Base-by-base conservation (phyloP, 352 stramenopile species). In the Phytopythium cucurbitacearum region DNA sequence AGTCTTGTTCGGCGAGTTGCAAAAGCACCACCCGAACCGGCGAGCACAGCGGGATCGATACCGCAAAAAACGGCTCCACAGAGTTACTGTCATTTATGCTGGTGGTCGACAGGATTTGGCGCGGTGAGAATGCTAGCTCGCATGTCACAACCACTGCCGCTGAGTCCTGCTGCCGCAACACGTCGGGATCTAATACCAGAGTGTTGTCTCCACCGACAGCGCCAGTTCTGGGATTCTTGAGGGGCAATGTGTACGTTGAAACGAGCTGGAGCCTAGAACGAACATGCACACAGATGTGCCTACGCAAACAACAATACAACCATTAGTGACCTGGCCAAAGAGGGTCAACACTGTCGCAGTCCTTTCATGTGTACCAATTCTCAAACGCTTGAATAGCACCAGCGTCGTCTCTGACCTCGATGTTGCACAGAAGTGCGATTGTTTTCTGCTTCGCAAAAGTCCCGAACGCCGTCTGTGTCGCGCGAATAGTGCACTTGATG, bases 41-140 rank as follows among this genome's bases (percentile, higher is more conserved):
- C 21, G 21, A 28, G 2, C 21, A 28, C 21, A 28, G 21, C 21
- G 21, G 21, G 21, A 28, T 28, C 21, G 21, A 28, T 28, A 28
- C 21, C 21, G 21, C 21, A 28, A 28, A 28, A 28, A 28, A 28
- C 21, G 21, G 21, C 21, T 28, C 21, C 21, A 28, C 21, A 28
- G 21, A 28, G 21, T 28, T 28, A 28, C 21, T 28, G 21, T 28
- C 21, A 28, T 28, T 28, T 28, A 28, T 28, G 21, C 21, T 28
- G 21, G 21, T 28, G 21, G 21, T 28, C 21, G 21, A 28, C 21
- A 28, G 21, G 21, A 28, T 28, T 28, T 28, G 21, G 21, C 21
- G 21, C 21, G 73, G 58, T 41, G 59, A 67, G 61, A 84, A 84
- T 39, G 71, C 12, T 28, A 84, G 60, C n/a, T 57, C 68, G 32